Percentiles rank a stretch among this genome's conserved stretches.
Evolutionary conservation across 768 basidiomycete species (phyloP).

Genomic region (Dioszegia hungarica): DNA sequence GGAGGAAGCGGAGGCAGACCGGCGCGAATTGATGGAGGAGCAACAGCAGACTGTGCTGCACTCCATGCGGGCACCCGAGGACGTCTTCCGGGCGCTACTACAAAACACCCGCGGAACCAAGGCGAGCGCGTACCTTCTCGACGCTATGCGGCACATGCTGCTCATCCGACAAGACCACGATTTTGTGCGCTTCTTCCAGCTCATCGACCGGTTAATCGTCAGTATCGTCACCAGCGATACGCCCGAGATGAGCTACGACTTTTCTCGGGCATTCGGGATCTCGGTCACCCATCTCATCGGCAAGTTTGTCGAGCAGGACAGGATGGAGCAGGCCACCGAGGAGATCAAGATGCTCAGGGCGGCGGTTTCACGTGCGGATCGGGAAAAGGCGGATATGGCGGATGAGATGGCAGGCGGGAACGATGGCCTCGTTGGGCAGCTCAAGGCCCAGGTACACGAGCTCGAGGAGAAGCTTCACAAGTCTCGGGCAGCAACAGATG

Average conservation of each 20-base stretch:
- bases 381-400: conserved; percentile 77
- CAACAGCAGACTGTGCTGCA: conserved; percentile 70
- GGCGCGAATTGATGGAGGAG: conserved; percentile 64
- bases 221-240: conserved; percentile 92
- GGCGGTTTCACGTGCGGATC: conserved; percentile 52
- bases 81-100: conserved; percentile 78
- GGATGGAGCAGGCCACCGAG: conserved; percentile 69
- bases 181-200: conserved; percentile 80
- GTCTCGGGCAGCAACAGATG: conserved; percentile 72
- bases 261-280: conserved; percentile 77
- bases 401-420: conserved; percentile 74
- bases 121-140: conserved; percentile 78
- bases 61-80: conserved; percentile 72
- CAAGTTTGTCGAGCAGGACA: conserved; percentile 84
- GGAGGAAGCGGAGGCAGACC: conserved; percentile 66
- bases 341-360: conserved; percentile 68
- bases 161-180: conserved; percentile 81
- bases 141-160: conserved; percentile 89
- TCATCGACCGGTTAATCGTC: conserved; percentile 81
- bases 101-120: conserved; percentile 71
- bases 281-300: conserved; percentile 84
- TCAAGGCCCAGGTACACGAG: conserved; percentile 65
- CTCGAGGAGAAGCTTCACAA: conserved; percentile 71
- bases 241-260: conserved; percentile 60
- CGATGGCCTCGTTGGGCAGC: conserved; percentile 75